Base-by-base conservation (phyloP, 2,329 filamentous ascomycete species). In the Colletotrichum zoysiae region DNA sequence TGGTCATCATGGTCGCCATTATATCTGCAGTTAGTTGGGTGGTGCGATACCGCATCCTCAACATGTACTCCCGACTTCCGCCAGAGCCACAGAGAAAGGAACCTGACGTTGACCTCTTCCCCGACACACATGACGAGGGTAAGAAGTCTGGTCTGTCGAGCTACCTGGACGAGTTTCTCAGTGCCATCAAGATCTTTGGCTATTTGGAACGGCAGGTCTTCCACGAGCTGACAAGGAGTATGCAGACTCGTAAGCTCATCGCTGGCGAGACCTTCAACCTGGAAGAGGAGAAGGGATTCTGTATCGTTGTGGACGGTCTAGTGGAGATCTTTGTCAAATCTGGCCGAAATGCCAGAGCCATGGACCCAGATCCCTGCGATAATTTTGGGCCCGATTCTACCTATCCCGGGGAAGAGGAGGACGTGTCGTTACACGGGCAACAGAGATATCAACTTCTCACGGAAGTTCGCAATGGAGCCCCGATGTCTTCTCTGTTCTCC, bases 291-390 rank as follows among this genome's bases (percentile, higher is more conserved):
- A 97, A 99, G 78, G 96, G 96, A 0, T 99, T 99, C 78, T 99
- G 96, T 79, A 87, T 99, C 69, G 96, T 99, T 6, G 97, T 99
- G 3, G 96, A 99, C 82, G 96, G 96, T 2, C 82, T 97, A 38
- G 95, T 99, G 0, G 95, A 99, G 81, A 98, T 99, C 66, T 99
- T 98, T 79, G 96, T 99, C 81, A 98, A 98, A 80, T 98, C 95
- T 2, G 91, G 91, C 55, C 86, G 88, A 51, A 85, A 87, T 65
- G 84, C 84, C 65, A 82, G 80, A 57, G 82, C 81, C 14, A 66
- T 74, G 64, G 79, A 78, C 44, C 78, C 23, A 77, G 67, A 74
- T 57, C 61, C 56, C 20, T 69, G 84, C 30, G 83, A 86, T 73
- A 76, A 78, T 67, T 79, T 83, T 16, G 68, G 50, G 4, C 38